These are phyloP conservation scores for Xylariaceae sp. DNA, from an alignment of 2,329 filamentous ascomycete genomes.

Conservation along the genomic window DNA sequence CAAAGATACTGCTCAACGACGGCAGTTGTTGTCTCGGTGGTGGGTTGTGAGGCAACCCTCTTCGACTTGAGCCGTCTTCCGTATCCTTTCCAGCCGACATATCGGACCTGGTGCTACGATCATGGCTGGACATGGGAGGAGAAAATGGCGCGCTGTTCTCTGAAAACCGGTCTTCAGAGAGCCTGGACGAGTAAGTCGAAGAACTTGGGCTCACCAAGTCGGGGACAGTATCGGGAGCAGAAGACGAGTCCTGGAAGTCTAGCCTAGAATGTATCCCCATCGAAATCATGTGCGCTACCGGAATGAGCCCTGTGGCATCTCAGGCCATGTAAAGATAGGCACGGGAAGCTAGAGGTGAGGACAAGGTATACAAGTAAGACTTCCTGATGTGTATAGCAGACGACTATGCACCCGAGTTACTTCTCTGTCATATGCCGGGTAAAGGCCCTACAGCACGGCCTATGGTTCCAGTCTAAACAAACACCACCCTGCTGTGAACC, in stretches of 20 bases:
- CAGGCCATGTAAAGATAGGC: slow-evolving; percentile 3
- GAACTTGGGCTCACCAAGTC: slow-evolving; percentile 50
- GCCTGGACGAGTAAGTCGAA: slow-evolving; percentile 42
- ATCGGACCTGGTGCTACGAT: slow-evolving; percentile 39
- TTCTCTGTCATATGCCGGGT: slow-evolving; percentile 9
- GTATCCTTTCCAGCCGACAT: slow-evolving; percentile 37
- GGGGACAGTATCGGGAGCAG: slow-evolving; percentile 47
- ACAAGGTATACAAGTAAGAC: too few species aligned
- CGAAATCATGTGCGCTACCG: slow-evolving; percentile 30
- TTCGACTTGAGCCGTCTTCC: slow-evolving; percentile 33
- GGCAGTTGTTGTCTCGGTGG: slow-evolving; percentile 46
- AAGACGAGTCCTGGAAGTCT: slow-evolving; percentile 47
- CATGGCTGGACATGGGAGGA: slow-evolving; percentile 57
- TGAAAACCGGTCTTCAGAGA: slow-evolving; percentile 43
- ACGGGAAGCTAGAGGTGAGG: too few species aligned
- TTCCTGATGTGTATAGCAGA: not conserved
- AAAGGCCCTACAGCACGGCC: slow-evolving; percentile 18
- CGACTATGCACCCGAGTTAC: slow-evolving; percentile 5
- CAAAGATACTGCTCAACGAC: slow-evolving; percentile 54
- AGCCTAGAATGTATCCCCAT: slow-evolving; percentile 52
- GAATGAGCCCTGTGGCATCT: slow-evolving; percentile 18
- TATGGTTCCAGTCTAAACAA: slow-evolving; percentile 18
- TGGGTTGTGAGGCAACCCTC: slow-evolving; percentile 23
- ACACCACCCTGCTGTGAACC: slow-evolving; percentile 18
- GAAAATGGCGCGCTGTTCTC: slow-evolving; percentile 41